A percentile compares a stretch with the other conserved stretches of the same genome.
Conservation (phyloP, 2,329 filamentous ascomycete species). For the Neodidymelliopsis sp. region DNA sequence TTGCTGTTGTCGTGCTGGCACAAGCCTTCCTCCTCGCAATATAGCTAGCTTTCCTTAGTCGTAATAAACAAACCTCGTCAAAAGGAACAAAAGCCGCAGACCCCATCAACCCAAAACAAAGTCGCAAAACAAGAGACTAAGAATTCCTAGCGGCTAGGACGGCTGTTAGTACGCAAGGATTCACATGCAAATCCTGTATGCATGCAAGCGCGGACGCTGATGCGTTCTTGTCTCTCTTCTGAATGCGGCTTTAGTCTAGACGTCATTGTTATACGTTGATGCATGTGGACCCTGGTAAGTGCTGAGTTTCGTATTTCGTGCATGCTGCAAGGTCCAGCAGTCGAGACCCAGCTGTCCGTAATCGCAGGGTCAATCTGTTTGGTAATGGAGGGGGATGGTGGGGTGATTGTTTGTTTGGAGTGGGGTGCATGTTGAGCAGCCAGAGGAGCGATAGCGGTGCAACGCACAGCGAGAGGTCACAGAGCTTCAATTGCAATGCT, state of each 20-base stretch:
- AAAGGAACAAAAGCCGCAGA: conserved; percentile 15
- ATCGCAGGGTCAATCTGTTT: conserved; percentile 6
- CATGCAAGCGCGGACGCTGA: conserved; percentile 24
- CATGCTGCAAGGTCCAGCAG: conserved; percentile 13
- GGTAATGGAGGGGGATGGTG: conserved; percentile 18
- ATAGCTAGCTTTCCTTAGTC: conserved; percentile 13
- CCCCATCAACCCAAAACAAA: conserved; percentile 6
- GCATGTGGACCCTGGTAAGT: conserved; percentile 21
- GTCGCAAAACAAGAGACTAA: conserved; percentile 3
- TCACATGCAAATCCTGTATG: conserved; percentile 15
- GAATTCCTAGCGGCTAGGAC: conserved; percentile 17
- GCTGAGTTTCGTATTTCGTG: conserved; percentile 10
- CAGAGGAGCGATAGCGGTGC: neutral
- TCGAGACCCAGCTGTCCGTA: neutral
- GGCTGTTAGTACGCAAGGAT: conserved; percentile 20
- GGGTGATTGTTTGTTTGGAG: conserved; percentile 23
- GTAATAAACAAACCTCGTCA: conserved; percentile 13
- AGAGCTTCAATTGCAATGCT: neutral
- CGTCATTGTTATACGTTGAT: conserved; percentile 38
- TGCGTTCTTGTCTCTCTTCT: conserved; percentile 16
- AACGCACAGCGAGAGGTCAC: neutral
- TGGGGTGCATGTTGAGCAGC: conserved; percentile 1
- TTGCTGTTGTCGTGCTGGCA: conserved; percentile 17
- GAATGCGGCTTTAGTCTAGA: conserved; percentile 34
- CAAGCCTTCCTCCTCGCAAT: conserved; percentile 3